Conservation (phyloP, 1,284 basidiomycete genomes). For the Prillingera fragicola region DNA sequence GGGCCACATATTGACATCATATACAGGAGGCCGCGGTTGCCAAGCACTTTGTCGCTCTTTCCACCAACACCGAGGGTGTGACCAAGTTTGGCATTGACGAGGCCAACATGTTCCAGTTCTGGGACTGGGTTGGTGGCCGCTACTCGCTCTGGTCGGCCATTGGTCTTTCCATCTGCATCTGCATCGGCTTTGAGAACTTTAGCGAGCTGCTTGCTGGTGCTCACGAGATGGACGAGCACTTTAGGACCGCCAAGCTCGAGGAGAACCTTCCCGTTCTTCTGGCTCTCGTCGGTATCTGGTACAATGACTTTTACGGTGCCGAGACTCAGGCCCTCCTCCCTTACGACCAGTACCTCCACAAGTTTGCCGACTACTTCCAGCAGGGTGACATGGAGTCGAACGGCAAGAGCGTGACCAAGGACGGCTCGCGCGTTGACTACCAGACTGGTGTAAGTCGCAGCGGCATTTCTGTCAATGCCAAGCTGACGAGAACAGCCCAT, state of each 20-base stretch:
- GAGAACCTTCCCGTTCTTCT: conserved; percentile 88
- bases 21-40: conserved; percentile 75
- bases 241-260: conserved; percentile 80
- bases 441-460: conserved; percentile 75
- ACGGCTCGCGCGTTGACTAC: conserved; percentile 85
- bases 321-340: conserved; percentile 93
- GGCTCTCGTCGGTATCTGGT: conserved; percentile 93
- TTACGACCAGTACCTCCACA: conserved; percentile 98
- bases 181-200: conserved; percentile 93
- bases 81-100: conserved; percentile 89
- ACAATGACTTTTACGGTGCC: conserved; percentile 95
- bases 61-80: conserved; percentile 91
- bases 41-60: conserved; percentile 97
- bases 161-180: conserved; percentile 86
- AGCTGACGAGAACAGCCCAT: conserved; percentile 62
- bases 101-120: conserved; percentile 99
- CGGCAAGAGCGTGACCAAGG: conserved; percentile 93
- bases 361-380: conserved; percentile 99
- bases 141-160: conserved; percentile 99
- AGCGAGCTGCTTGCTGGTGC: conserved; percentile 83
- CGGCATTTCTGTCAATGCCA: conserved; percentile 6
- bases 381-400: conserved; percentile 99
- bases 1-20: neutral
- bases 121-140: conserved; percentile 99
- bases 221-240: conserved; percentile 97